Conservation (phyloP, 2,329 filamentous ascomycete species). For the Cytospora piceicola region DNA sequence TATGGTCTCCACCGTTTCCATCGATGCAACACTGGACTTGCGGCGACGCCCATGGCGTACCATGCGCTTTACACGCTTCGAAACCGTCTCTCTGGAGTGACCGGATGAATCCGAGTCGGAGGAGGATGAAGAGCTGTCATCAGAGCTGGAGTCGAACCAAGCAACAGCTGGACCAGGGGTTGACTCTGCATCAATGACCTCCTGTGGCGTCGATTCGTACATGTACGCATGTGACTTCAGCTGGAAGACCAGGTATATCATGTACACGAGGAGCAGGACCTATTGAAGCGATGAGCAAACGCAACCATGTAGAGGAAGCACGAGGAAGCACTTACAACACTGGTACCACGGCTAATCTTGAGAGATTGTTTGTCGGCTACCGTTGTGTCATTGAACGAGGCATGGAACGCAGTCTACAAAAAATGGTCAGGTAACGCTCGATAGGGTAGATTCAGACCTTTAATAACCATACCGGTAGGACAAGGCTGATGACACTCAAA, state of each 20-base stretch:
- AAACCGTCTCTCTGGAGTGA: conserved; percentile 63
- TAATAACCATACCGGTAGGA: conserved; percentile 68
- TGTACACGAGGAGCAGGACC: conserved; percentile 80
- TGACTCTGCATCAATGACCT: conserved; percentile 89
- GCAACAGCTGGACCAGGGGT: conserved; percentile 82
- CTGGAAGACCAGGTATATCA: conserved; percentile 85
- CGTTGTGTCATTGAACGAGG: conserved; percentile 69
- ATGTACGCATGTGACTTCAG: conserved; percentile 90
- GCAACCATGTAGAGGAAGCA: conserved; percentile 25
- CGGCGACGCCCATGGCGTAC: conserved; percentile 72
- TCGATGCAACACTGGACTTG: conserved; percentile 76
- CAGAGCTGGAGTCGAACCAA: conserved; percentile 72
- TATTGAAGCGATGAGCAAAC: conserved; percentile 37
- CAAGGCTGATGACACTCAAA: conserved; percentile 84
- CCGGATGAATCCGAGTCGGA: conserved; percentile 74
- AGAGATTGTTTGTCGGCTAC: conserved; percentile 73
- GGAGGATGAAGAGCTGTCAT: conserved; percentile 58
- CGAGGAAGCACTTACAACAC: conserved; percentile 64
- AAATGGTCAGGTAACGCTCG: background rate
- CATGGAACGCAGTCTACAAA: conserved; percentile 81
- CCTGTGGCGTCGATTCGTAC: conserved; percentile 89
- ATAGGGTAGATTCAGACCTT: conserved; percentile 25
- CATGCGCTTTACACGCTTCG: conserved; percentile 75
- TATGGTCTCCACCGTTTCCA: conserved; percentile 53
- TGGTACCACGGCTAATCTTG: conserved; percentile 87